A percentile compares a stretch with the other conserved stretches of the same genome.
Evolutionary conservation across 2,329 filamentous ascomycete species (phyloP).

Genomic region (Hawksworthiomyces lignivorus): DNA sequence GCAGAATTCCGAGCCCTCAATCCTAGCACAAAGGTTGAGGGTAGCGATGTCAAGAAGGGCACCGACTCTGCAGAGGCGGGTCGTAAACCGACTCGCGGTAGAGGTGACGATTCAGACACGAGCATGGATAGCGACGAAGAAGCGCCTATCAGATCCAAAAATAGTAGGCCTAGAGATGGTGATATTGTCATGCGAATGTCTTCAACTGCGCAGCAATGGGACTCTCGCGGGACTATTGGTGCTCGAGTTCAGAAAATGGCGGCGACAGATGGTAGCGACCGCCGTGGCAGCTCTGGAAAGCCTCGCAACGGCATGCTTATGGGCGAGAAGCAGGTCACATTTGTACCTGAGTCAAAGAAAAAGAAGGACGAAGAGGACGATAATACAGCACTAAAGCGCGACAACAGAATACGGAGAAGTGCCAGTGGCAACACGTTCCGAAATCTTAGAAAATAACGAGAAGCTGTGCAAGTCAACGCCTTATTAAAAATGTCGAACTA

Average conservation of each 20-base stretch:
- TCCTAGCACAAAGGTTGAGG: slow-evolving; percentile 62
- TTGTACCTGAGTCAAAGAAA: slow-evolving; percentile 55
- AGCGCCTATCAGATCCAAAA: background rate
- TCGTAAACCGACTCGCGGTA: slow-evolving; percentile 26
- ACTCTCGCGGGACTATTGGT: slow-evolving; percentile 47
- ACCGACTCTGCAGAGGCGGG: slow-evolving; percentile 41
- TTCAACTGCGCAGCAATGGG: slow-evolving; percentile 56
- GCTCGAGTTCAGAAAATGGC: slow-evolving; percentile 42
- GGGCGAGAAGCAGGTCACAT: slow-evolving; percentile 64
- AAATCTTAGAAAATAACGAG: slow-evolving; percentile 35
- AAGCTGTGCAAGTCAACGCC: no score
- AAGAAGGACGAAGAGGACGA: slow-evolving; percentile 25
- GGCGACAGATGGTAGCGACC: slow-evolving; percentile 21
- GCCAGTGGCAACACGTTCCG: slow-evolving; percentile 71
- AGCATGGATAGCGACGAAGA: slow-evolving; percentile 33
- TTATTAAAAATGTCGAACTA: background rate
- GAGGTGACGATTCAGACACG: slow-evolving; percentile 23
- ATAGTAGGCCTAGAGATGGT: slow-evolving; percentile 6
- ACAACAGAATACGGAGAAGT: slow-evolving; percentile 49
- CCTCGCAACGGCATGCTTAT: slow-evolving; percentile 38
- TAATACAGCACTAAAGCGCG: slow-evolving; percentile 26
- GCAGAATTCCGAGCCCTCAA: slow-evolving; percentile 84
- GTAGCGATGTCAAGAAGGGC: slow-evolving; percentile 30
- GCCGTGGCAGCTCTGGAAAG: slow-evolving; percentile 28
- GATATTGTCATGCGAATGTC: slow-evolving; percentile 58